Conservation (phyloP, 2,329 filamentous ascomycete genomes). For the Colletotrichum godetiae region DNA sequence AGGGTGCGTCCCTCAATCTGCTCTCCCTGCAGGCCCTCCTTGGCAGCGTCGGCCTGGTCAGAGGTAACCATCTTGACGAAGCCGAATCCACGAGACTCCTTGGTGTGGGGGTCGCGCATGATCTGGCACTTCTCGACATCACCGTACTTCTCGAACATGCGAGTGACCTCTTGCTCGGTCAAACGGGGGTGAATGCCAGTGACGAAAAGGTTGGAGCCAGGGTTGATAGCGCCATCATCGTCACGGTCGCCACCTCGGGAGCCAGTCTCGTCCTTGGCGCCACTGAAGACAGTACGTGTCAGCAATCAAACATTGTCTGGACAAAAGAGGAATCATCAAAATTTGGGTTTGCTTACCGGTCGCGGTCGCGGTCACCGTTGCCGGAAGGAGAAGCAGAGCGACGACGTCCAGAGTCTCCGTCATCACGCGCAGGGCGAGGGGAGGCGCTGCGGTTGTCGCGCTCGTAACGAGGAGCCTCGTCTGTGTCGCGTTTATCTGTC, state of each 20-base stretch:
- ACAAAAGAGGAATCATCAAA: not conserved
- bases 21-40: slow-evolving; percentile 95
- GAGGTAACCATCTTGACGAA: slow-evolving; percentile 99
- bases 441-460: slow-evolving; percentile 75
- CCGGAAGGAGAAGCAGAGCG: slow-evolving; percentile 72
- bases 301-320: slow-evolving; percentile 8
- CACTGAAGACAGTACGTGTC: slow-evolving; percentile 44
- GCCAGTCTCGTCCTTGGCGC: slow-evolving; percentile 65
- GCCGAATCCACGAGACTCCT: slow-evolving; percentile 97
- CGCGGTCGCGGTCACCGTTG: slow-evolving; percentile 63
- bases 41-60: slow-evolving; percentile 95
- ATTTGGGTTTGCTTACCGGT: slow-evolving; percentile 54
- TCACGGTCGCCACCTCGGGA: slow-evolving; percentile 60
- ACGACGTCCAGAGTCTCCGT: slow-evolving; percentile 68
- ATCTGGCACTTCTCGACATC: slow-evolving; percentile 99
- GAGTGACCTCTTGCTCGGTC: slow-evolving; percentile 88
- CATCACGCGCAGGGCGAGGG: slow-evolving; percentile 70
- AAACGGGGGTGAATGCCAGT: slow-evolving; percentile 97
- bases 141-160: slow-evolving; percentile 98
- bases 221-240: slow-evolving; percentile 87
- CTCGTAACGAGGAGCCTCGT: slow-evolving; percentile 74
- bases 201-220: slow-evolving; percentile 98
- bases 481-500: slow-evolving; percentile 47
- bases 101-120: slow-evolving; percentile 98
- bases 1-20: slow-evolving; percentile 94